phyloP scores from a whole-genome alignment of 2,329 filamentous ascomycete species.

The Ilyonectria sp. region DNA sequence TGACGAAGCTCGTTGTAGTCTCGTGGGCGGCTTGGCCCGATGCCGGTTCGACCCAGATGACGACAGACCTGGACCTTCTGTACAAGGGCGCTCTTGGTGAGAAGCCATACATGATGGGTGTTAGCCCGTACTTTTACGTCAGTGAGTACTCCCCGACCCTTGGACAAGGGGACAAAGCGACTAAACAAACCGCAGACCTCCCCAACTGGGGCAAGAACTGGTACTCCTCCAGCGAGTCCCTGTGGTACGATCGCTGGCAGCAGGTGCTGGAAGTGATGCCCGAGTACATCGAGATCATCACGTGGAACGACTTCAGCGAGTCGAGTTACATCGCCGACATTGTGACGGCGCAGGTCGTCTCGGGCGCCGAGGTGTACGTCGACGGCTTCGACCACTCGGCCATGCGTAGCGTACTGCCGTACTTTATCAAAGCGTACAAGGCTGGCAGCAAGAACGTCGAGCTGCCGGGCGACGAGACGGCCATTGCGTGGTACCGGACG shows the following conservation, averaged over 20 bases:
- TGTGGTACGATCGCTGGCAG: constrained; percentile 74
- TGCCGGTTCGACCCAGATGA: constrained; percentile 50
- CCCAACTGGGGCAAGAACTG: constrained; percentile 72
- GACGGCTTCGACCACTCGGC: constrained; percentile 64
- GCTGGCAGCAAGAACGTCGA: constrained; percentile 49
- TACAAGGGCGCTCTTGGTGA: constrained; percentile 52
- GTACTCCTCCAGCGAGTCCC: constrained; percentile 73
- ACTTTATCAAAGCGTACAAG: constrained; percentile 66
- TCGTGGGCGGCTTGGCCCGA: constrained; percentile 59
- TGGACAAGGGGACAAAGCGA: background rate
- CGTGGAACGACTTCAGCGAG: constrained; percentile 71
- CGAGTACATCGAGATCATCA: constrained; percentile 62
- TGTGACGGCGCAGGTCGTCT: constrained; percentile 60
- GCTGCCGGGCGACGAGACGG: constrained; percentile 45
- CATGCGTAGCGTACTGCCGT: constrained; percentile 65
- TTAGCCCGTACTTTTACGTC: constrained; percentile 74
- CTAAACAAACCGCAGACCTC: constrained; percentile 53
- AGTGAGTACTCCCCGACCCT: constrained; percentile 42
- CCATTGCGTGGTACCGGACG: constrained; percentile 54
- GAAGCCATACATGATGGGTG: constrained; percentile 67
- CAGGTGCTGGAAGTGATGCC: constrained; percentile 64
- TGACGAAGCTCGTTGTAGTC: constrained; percentile 44
- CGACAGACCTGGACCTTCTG: constrained; percentile 51
- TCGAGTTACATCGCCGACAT: constrained; percentile 65
- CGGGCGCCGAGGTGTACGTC: constrained; percentile 64